phyloP scores from a whole-genome alignment of 2,329 filamentous ascomycete genomes.

The Paracorniculantispora psalliotae region DNA sequence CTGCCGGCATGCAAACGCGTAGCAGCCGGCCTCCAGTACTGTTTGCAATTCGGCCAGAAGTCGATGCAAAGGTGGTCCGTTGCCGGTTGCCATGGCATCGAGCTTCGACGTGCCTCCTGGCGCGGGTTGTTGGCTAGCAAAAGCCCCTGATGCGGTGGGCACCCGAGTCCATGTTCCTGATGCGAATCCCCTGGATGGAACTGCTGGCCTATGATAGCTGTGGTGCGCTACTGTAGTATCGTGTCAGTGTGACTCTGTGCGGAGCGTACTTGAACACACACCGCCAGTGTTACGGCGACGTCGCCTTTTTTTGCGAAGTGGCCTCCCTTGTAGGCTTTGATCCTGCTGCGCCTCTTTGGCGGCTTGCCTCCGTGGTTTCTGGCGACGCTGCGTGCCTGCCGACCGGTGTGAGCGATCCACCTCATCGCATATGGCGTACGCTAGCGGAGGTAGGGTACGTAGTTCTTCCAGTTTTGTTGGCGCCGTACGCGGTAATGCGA shows the following conservation, averaged over 20 bases:
- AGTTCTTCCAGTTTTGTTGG: background rate
- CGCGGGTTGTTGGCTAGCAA: background rate
- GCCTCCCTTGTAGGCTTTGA: background rate
- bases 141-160: background rate
- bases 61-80: background rate
- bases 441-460: background rate
- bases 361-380: background rate
- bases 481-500: background rate
- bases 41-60: constrained; percentile 7
- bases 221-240: background rate
- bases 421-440: background rate
- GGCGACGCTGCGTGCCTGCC: background rate
- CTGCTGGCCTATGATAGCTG: background rate
- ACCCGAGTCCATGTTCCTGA: background rate
- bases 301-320: background rate
- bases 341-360: background rate
- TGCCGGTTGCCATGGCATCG: too few species aligned
- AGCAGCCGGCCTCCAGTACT: constrained; percentile 8
- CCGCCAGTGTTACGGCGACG: background rate
- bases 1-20: background rate
- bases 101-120: background rate
- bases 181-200: background rate
- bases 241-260: background rate
- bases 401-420: background rate
- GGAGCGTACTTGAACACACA: background rate